Percentiles rank a stretch among this genome's conserved stretches.
phyloP scores from a whole-genome alignment of 805 yeast species.

The Limtongia smithiae region DNA sequence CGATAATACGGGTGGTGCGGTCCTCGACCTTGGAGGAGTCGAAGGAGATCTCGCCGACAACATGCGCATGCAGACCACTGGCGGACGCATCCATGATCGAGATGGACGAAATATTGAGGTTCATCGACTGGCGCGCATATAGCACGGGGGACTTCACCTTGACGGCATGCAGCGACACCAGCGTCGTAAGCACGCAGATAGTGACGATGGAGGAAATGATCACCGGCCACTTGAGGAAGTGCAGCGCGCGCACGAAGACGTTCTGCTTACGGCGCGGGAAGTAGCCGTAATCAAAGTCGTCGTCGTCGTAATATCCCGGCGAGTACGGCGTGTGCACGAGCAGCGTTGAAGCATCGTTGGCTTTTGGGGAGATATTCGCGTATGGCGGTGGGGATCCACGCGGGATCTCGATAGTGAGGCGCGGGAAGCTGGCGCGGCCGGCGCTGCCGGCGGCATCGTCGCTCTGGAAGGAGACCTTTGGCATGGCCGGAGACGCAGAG shows the following conservation, averaged over 20 bases:
- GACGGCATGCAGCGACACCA: slow-evolving; percentile 8
- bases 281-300: slow-evolving; percentile 9
- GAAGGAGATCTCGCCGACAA: slow-evolving; percentile 23
- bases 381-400: slow-evolving; percentile 16
- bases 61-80: slow-evolving; percentile 16
- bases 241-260: slow-evolving; percentile 5
- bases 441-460: not conserved
- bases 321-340: slow-evolving; percentile 21
- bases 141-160: slow-evolving; percentile 11
- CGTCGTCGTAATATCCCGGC: slow-evolving; percentile 23
- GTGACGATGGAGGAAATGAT: slow-evolving; percentile 4
- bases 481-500: not conserved
- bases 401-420: slow-evolving; percentile 15
- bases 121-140: slow-evolving; percentile 24
- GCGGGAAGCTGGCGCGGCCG: slow-evolving; percentile 6
- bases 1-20: slow-evolving; percentile 15
- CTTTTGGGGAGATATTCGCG: slow-evolving; percentile 16
- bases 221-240: slow-evolving; percentile 13
- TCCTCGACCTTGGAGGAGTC: slow-evolving; percentile 23
- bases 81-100: slow-evolving; percentile 16
- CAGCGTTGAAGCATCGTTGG: slow-evolving; percentile 12
- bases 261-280: not conserved
- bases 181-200: slow-evolving; percentile 2
- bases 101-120: slow-evolving; percentile 19
- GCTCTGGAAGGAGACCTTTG: slow-evolving; percentile 9